Percentiles rank a stretch among this genome's conserved stretches.
These are phyloP conservation scores for Anisogramma anomala DNA, from an alignment of 2,329 filamentous ascomycete genomes.

Conservation along the genomic window DNA sequence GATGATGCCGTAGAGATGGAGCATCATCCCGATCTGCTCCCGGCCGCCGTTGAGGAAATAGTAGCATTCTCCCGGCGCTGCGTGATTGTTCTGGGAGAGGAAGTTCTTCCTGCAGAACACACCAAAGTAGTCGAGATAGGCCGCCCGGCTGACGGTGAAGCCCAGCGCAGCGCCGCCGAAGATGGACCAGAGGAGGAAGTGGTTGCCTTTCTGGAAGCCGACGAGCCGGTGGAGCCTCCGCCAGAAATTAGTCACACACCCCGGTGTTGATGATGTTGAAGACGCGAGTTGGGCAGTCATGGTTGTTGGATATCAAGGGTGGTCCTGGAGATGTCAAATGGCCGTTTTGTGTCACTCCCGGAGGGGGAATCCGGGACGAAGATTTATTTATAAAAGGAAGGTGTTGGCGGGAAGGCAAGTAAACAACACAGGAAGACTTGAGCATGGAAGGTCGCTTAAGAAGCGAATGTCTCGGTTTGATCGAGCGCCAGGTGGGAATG, in stretches of 20 bases:
- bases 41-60: constrained; percentile 11
- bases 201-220: constrained; percentile 47
- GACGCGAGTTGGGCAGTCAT: not conserved
- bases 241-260: not conserved
- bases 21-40: constrained; percentile 30
- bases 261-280: not conserved
- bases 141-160: constrained; percentile 37
- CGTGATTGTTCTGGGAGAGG: constrained; percentile 11
- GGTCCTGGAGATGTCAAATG: not conserved
- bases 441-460: constrained; percentile 11
- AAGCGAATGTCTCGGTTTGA: constrained; percentile 16
- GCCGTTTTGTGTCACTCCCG: constrained; percentile 5
- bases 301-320: not conserved
- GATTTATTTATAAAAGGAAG: not conserved
- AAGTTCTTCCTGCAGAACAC: constrained; percentile 23
- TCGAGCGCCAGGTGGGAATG: constrained; percentile 11
- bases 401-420: not conserved
- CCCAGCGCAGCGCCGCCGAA: constrained; percentile 33
- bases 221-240: constrained; percentile 32
- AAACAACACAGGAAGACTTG: not conserved
- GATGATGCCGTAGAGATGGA: constrained; percentile 35
- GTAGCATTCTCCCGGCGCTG: constrained; percentile 13
- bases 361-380: not conserved
- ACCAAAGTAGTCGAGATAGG: constrained; percentile 36
- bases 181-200: constrained; percentile 42